Evolutionary conservation across 495 filamentous ascomycete genomes (phyloP).

Genomic region (Daldinia concentrica): DNA sequence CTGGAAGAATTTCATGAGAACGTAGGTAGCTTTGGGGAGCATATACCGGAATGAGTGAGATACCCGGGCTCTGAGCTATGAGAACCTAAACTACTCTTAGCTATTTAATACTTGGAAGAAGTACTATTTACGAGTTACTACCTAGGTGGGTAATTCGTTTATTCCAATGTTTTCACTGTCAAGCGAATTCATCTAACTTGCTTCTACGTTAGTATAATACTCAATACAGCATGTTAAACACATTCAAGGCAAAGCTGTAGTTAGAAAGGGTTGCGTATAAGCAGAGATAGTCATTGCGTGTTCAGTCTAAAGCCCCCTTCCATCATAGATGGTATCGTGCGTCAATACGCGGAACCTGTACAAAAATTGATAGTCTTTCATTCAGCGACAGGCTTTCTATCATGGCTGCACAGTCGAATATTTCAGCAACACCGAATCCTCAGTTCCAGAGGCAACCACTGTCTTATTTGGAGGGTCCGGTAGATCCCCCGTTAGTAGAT

Average conservation of each 20-base stretch:
- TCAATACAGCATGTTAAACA: not conserved
- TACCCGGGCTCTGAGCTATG: not conserved
- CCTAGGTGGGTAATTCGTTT: not conserved
- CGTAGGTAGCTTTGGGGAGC: not conserved
- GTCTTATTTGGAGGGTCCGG: conserved; percentile 69
- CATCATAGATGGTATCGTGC: not conserved
- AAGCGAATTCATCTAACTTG: not conserved
- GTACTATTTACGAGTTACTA: not conserved
- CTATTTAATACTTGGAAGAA: not conserved
- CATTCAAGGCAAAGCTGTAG: not conserved
- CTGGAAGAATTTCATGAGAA: not conserved
- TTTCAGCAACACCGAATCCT: conserved; percentile 21
- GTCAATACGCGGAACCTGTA: not conserved
- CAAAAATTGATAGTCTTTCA: not conserved
- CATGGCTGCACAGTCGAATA: conserved; percentile 39
- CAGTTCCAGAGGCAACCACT: conserved; percentile 47
- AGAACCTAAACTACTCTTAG: too few relatives aligned
- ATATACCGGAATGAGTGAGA: not conserved
- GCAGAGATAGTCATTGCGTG: not conserved
- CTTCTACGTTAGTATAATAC: not conserved
- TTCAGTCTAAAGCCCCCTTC: not conserved
- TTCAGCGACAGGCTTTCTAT: not conserved
- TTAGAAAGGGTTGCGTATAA: not conserved
- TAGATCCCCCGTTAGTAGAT: conserved; percentile 66
- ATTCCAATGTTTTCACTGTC: not conserved